Evolutionary conservation across 331 rosid species (phyloP).

Genomic region (Malus hybrid): DNA sequence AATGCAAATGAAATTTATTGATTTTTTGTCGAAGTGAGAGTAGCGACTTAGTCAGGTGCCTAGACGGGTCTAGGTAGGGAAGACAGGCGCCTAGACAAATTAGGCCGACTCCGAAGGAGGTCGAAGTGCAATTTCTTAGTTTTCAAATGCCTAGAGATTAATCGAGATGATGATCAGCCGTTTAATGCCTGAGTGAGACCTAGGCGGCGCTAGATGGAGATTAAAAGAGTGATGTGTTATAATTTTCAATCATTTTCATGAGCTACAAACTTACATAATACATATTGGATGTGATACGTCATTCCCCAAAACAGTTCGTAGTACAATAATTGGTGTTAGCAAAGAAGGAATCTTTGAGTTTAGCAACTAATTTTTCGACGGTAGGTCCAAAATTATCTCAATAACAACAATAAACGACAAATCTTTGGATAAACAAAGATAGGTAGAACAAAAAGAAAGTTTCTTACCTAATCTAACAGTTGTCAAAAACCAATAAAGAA

Average conservation of each 20-base stretch:
- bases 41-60: too few species aligned
- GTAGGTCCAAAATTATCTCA: neutral
- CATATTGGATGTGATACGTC: neutral
- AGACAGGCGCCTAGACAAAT: too few species aligned
- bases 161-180: fast-evolving
- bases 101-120: too few species aligned
- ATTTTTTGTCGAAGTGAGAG: too few species aligned
- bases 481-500: neutral
- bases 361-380: neutral
- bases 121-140: too few species aligned
- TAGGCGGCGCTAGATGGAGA: too few species aligned
- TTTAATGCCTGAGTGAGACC: fast-evolving
- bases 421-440: neutral
- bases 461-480: neutral
- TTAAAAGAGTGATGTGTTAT: too few species aligned
- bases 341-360: neutral
- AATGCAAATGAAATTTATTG: too few species aligned
- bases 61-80: too few species aligned
- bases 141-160: too few species aligned
- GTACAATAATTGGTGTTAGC: neutral
- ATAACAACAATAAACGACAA: constrained; percentile 9
- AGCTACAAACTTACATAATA: neutral
- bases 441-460: neutral
- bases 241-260: neutral
- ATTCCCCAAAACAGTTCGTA: neutral